Percentiles rank a stretch among this genome's conserved stretches.
phyloP scores from a whole-genome alignment of 2,329 filamentous ascomycete species.

The Annulohypoxylon truncatum region DNA sequence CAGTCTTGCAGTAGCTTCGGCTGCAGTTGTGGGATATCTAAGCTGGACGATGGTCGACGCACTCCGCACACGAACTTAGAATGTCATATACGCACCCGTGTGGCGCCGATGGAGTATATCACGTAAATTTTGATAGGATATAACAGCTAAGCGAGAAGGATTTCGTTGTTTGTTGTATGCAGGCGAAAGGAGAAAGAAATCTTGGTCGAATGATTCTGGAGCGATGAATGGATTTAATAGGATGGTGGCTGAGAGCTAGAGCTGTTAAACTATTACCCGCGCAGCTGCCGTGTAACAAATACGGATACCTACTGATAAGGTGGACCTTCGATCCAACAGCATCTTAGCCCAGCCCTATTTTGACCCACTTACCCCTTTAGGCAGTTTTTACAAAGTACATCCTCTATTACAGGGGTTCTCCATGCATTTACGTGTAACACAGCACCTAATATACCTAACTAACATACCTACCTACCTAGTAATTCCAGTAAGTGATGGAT shows the following conservation, averaged over 20 bases:
- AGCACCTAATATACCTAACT: no score
- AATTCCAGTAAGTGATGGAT: background rate
- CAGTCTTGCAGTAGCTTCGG: constrained; percentile 7
- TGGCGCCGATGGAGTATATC: background rate
- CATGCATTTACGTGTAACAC: background rate
- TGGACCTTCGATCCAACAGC: background rate
- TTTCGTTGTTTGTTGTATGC: background rate
- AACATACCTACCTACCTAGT: no score
- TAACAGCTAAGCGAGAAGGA: background rate
- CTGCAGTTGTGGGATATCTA: constrained; percentile 5
- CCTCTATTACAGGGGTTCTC: background rate
- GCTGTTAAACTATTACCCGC: background rate
- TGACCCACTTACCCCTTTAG: background rate
- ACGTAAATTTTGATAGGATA: background rate
- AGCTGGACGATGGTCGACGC: background rate
- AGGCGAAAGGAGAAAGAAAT: background rate
- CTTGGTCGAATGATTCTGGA: background rate
- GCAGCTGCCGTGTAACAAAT: background rate
- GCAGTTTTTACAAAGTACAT: background rate
- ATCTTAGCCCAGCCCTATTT: background rate
- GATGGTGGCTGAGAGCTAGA: background rate
- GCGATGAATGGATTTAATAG: background rate
- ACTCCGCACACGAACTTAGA: constrained; percentile 11
- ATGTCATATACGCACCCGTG: background rate
- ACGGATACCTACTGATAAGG: no score